A percentile compares a stretch with the other conserved stretches of the same genome.
These are phyloP conservation scores for Fistulina hepatica DNA, from an alignment of 1,284 basidiomycete genomes.

Conservation along the genomic window DNA sequence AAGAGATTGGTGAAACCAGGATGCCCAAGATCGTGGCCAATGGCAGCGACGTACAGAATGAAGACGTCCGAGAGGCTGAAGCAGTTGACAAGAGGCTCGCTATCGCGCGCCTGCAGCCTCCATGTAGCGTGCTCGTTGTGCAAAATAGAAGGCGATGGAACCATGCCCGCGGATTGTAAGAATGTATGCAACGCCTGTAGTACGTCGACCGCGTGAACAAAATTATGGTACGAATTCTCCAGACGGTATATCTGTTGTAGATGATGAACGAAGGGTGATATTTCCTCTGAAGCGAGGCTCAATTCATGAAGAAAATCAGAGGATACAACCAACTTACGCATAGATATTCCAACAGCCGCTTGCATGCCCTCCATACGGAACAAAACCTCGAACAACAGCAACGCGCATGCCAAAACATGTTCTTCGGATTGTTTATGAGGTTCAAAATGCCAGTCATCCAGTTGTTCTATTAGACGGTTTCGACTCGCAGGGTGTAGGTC, in stretches of 20 bases:
- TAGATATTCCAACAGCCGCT: constrained; percentile 50
- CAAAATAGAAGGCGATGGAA: constrained; percentile 61
- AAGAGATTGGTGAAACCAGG: constrained; percentile 87
- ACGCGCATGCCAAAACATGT: constrained; percentile 71
- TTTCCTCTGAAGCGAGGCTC: constrained; percentile 38
- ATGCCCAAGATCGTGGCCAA: constrained; percentile 93
- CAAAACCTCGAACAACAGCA: constrained; percentile 67
- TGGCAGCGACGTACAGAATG: constrained; percentile 76
- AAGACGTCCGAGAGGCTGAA: constrained; percentile 65
- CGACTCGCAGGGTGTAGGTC: constrained; percentile 29
- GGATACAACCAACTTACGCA: constrained; percentile 39
- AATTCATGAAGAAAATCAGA: constrained; percentile 7
- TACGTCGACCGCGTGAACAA: constrained; percentile 89
- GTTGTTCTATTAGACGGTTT: constrained; percentile 46
- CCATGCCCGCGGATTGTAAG: constrained; percentile 63
- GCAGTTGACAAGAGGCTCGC: constrained; percentile 38
- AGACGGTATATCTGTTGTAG: constrained; percentile 78
- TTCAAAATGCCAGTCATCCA: constrained; percentile 81
- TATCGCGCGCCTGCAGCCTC: constrained; percentile 30
- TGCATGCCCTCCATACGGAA: constrained; percentile 68
- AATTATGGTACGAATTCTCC: constrained; percentile 92
- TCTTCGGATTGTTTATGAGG: constrained; percentile 72
- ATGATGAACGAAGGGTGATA: constrained; percentile 69
- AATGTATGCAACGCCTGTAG: constrained; percentile 87
- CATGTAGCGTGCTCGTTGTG: constrained; percentile 35